Base-by-base conservation (phyloP, 2,329 filamentous ascomycete species). In the Aspergillus transmontanensis region DNA sequence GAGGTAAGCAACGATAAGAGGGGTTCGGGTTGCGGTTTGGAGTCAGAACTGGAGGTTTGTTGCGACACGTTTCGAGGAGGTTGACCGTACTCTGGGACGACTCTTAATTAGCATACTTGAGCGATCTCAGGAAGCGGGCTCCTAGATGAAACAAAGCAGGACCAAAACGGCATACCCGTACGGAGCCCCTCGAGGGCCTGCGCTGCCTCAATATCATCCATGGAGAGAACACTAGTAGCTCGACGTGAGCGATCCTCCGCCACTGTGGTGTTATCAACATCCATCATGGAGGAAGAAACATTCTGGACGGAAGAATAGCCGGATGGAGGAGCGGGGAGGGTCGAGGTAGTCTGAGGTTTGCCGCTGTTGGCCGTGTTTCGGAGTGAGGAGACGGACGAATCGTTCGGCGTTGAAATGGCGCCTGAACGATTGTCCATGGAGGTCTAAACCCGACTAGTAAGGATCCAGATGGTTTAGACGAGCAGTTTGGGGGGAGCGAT, bases 1-100 rank as follows among this genome's bases (percentile, higher is more conserved):
- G 92, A 94, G 0, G 93, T 96, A 26, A 98, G 86, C 1, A 98
- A 87, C 6, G 92, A 91, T 4, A 98, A 83, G 6, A 97, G 84
- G 1, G 94, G 95, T 76, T 97, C 93, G 6, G 88, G 84, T 46
- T 90, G 85, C 16, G 83, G 79, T 56, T 68, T 69, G 1, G 83
- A 80, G 32, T 80, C 50, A 78, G 76, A 70, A 63, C 70, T 63
- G 61, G 69, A 67, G 62, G 70, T 63, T 62, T 72, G 72, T 70
- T 77, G 75, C 64, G 72, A 71, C 1, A 82, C 79, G 51, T 80
- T 69, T 57, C 84, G 82, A 12, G 89, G 87, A 19, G 88, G 90
- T 59, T 89, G 89, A 55, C 89, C 84, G 66, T 89, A 90, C 72
- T 91, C 87, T 90, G 41, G 7, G 46, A 41, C 10, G 19, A 10